phyloP scores from a whole-genome alignment of 2,329 filamentous ascomycete genomes.

The Remersonia thermophila region DNA sequence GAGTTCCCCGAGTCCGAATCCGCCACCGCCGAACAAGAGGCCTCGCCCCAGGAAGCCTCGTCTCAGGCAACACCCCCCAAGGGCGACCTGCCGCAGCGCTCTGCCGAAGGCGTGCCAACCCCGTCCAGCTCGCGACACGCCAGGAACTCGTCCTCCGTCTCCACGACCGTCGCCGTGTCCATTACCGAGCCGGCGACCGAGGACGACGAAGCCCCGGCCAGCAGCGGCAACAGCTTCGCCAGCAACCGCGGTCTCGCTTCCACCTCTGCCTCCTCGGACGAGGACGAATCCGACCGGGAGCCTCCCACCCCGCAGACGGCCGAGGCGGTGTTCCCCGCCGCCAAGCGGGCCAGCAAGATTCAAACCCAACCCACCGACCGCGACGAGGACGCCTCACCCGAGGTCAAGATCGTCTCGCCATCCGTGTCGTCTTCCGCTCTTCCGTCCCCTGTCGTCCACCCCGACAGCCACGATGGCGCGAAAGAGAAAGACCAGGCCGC shows the following conservation, averaged over 20 bases:
- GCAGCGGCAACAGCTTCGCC: slow-evolving; percentile 9
- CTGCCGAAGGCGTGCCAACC: too few relatives aligned
- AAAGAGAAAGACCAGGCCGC: too few relatives aligned
- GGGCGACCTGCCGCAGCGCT: too few relatives aligned
- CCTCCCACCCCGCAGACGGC: slow-evolving; percentile 18
- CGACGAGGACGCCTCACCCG: background rate
- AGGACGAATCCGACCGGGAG: slow-evolving; percentile 18
- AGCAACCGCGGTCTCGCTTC: slow-evolving; percentile 12
- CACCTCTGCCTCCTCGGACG: slow-evolving; percentile 17
- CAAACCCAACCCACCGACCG: background rate
- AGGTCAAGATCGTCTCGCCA: slow-evolving; percentile 8
- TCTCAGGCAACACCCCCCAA: slow-evolving; percentile 6
- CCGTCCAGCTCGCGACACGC: too few relatives aligned
- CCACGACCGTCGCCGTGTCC: slow-evolving; percentile 15
- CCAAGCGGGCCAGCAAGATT: too few relatives aligned
- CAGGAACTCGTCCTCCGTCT: slow-evolving; percentile 18
- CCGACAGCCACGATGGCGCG: too few relatives aligned
- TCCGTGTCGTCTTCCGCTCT: background rate
- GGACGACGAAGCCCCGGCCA: background rate
- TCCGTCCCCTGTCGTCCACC: too few relatives aligned
- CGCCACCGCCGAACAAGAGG: slow-evolving; percentile 1
- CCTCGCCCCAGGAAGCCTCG: background rate
- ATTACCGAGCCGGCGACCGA: background rate
- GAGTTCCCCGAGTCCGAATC: background rate
- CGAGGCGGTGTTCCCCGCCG: slow-evolving; percentile 5